phyloP scores from a whole-genome alignment of 139 green algal genomes.

The Chlorella sp. region DNA sequence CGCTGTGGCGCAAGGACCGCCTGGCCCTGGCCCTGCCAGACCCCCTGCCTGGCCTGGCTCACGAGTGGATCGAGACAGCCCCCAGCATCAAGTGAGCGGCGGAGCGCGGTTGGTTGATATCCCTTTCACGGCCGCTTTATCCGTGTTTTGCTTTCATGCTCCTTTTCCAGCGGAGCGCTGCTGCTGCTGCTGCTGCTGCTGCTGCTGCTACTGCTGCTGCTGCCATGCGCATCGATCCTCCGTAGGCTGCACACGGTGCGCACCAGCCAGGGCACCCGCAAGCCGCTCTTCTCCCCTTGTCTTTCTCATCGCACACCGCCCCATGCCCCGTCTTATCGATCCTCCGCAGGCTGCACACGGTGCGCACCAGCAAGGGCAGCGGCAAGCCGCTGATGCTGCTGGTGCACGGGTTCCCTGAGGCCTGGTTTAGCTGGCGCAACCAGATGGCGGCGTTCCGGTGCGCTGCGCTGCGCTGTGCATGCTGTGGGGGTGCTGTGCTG shows the following conservation, averaged over 20 bases:
- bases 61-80: constrained; percentile 3
- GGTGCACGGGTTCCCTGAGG: constrained; percentile 78
- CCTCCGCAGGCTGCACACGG: constrained; percentile 15
- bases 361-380: constrained; percentile 16
- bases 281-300: not conserved
- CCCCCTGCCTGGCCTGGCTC: constrained; percentile 17
- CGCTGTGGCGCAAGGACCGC: constrained; percentile 23
- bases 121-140: no score
- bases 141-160: no score
- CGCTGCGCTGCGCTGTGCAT: constrained; percentile 12
- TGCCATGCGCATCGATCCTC: not conserved
- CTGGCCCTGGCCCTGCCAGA: not conserved
- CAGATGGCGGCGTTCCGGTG: constrained; percentile 46
- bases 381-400: constrained; percentile 67
- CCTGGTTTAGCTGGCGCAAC: constrained; percentile 46
- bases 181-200: no score
- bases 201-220: not conserved
- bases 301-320: not conserved
- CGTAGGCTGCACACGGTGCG: not conserved
- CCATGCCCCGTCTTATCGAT: no score
- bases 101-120: no score
- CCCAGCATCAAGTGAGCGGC: constrained; percentile 5
- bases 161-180: no score
- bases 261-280: not conserved
- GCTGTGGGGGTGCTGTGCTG: no score